phyloP scores from a whole-genome alignment of 345 rosid genomes.

The Rhizophora apiculata region DNA sequence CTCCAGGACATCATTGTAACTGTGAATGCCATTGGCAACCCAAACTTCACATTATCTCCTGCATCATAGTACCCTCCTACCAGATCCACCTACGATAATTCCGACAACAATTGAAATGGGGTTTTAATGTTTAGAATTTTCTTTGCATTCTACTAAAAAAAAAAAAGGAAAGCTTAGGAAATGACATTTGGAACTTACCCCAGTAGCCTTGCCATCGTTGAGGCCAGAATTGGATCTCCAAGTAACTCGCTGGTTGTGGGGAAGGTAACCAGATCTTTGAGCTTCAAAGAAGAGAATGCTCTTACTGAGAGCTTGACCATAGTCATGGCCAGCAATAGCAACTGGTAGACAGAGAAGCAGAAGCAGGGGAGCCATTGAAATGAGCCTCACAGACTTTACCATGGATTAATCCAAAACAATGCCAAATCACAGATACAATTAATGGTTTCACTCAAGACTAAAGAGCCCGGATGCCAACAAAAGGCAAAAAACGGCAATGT shows the following conservation, averaged over 20 bases:
- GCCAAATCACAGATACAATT: not conserved
- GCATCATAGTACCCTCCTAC: conserved; percentile 99
- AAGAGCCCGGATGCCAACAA: not conserved
- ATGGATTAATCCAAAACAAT: not conserved
- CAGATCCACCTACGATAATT: conserved; percentile 71
- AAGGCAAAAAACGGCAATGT: conserved; percentile 35
- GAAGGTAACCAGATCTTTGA: conserved; percentile 94
- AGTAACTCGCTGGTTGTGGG: conserved; percentile 73
- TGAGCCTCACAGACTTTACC: conserved; percentile 33
- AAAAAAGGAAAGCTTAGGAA: not conserved
- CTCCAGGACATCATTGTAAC: conserved; percentile 99
- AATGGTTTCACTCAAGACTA: not conserved
- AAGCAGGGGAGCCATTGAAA: conserved; percentile 44
- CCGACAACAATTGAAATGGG: not conserved
- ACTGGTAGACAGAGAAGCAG: conserved; percentile 56
- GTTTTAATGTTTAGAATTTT: not conserved
- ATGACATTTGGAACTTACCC: conserved; percentile 47
- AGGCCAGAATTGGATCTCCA: conserved; percentile 96
- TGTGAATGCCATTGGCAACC: conserved; percentile 97
- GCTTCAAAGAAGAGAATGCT: conserved; percentile 97
- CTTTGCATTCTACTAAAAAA: too few species aligned
- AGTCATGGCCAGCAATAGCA: conserved; percentile 80
- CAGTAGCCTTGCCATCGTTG: conserved; percentile 89
- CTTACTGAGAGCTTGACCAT: conserved; percentile 79
- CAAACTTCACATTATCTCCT: conserved; percentile 99